Conservation (phyloP, 345 rosid genomes). For the Pugionium cornutum region DNA sequence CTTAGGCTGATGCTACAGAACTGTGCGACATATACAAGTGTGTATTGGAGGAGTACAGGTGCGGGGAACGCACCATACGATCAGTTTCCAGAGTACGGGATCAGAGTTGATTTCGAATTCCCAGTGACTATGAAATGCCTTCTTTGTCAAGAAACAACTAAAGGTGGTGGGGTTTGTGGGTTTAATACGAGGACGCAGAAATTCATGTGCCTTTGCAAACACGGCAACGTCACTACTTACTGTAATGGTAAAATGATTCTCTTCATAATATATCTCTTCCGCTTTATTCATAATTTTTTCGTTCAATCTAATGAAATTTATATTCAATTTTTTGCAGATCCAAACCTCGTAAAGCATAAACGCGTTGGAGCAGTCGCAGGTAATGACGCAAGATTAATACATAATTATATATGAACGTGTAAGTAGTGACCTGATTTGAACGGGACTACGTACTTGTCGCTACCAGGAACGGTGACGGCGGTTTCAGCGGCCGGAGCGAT, state of each 20-base stretch:
- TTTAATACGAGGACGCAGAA: slow-evolving; percentile 56
- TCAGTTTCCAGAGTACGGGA: slow-evolving; percentile 84
- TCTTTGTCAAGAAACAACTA: slow-evolving; percentile 75
- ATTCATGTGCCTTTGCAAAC: slow-evolving; percentile 66
- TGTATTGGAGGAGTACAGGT: slow-evolving; percentile 76
- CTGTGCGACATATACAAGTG: slow-evolving; percentile 79
- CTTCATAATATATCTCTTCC: neutral
- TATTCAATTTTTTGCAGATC: slow-evolving; percentile 26
- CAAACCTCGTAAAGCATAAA: slow-evolving; percentile 32
- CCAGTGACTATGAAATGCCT: slow-evolving; percentile 79
- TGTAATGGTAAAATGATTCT: slow-evolving; percentile 56
- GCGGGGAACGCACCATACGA: slow-evolving; percentile 46
- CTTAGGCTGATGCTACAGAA: slow-evolving; percentile 77
- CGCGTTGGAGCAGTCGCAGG: slow-evolving; percentile 38
- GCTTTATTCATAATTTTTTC: neutral
- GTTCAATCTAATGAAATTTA: neutral
- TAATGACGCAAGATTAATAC: slow-evolving; percentile 2
- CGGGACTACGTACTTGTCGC: neutral
- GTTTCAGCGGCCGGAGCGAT: slow-evolving; percentile 76
- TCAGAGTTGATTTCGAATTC: slow-evolving; percentile 72
- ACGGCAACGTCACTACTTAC: slow-evolving; percentile 62
- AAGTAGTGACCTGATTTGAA: slow-evolving; percentile 9
- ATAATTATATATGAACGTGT: neutral
- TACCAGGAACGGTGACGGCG: slow-evolving; percentile 64
- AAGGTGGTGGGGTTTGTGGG: slow-evolving; percentile 80